phyloP scores from a whole-genome alignment of 1,139 yeast genomes.

The Wickerhamomyces sp. region DNA sequence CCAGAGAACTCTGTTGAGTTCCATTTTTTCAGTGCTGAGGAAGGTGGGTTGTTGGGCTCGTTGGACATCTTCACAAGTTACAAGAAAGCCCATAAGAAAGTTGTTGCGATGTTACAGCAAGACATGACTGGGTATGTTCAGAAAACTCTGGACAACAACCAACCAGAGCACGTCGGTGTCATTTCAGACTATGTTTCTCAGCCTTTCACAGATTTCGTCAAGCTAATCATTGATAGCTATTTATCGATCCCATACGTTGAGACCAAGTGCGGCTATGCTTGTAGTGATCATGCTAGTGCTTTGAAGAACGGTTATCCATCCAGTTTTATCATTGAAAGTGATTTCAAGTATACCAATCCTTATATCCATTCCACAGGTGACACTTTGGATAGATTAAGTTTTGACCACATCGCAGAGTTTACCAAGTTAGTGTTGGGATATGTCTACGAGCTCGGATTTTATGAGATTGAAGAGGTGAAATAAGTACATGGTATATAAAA shows the following conservation, averaged over 20 bases:
- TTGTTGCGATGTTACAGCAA: constrained; percentile 85
- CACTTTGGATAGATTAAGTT: constrained; percentile 74
- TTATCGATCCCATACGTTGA: constrained; percentile 66
- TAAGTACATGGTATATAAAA: neutral
- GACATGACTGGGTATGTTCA: constrained; percentile 91
- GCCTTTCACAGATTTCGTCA: constrained; percentile 57
- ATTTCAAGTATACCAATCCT: constrained; percentile 56
- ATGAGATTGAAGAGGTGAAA: constrained; percentile 21
- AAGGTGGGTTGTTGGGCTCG: constrained; percentile 88
- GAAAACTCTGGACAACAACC: constrained; percentile 47
- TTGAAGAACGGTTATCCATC: constrained; percentile 79
- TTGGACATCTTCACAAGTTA: constrained; percentile 68
- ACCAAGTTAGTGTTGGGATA: constrained; percentile 69
- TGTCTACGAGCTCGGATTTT: constrained; percentile 58
- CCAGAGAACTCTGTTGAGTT: constrained; percentile 81
- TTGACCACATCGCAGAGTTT: constrained; percentile 75
- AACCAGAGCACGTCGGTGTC: constrained; percentile 74
- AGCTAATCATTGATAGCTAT: constrained; percentile 55
- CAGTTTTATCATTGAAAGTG: constrained; percentile 76
- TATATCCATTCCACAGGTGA: constrained; percentile 76
- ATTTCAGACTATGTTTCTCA: constrained; percentile 69
- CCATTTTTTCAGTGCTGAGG: constrained; percentile 95
- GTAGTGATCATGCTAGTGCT: constrained; percentile 92
- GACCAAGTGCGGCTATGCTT: constrained; percentile 85
- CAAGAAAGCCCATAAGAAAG: constrained; percentile 41